Conservation (phyloP, 192 early-diverging fungal genomes). For the Obelidium mucronatum region DNA sequence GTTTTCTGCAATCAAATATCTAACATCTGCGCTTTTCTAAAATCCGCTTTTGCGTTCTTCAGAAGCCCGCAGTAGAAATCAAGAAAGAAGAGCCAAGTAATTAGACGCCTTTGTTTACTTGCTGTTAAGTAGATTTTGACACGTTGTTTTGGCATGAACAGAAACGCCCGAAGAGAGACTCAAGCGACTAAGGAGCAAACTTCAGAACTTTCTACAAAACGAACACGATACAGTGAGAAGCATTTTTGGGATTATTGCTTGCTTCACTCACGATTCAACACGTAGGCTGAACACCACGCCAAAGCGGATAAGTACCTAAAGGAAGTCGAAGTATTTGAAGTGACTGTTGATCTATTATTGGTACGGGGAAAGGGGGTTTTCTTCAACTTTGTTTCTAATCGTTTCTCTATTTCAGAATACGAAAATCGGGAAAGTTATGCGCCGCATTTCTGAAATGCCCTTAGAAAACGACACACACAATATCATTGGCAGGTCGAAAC, state of each 20-base stretch:
- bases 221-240: constrained; percentile 4
- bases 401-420: constrained; percentile 20
- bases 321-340: constrained; percentile 34
- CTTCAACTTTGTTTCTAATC: neutral
- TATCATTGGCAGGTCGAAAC: constrained; percentile 7
- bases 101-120: too few species aligned
- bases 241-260: neutral
- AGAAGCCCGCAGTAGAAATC: too few species aligned
- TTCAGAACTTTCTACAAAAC: constrained; percentile 31
- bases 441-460: constrained; percentile 33
- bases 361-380: constrained; percentile 8
- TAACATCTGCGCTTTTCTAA: too few species aligned
- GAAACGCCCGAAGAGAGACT: constrained; percentile 34
- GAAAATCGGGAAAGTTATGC: constrained; percentile 42
- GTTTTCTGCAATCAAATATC: too few species aligned
- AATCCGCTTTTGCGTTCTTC: too few species aligned
- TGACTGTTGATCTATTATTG: constrained; percentile 19
- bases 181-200: constrained; percentile 31
- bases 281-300: constrained; percentile 3
- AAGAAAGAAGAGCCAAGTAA: too few species aligned
- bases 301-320: constrained; percentile 35
- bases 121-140: too few species aligned
- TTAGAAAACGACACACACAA: constrained; percentile 23
- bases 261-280: neutral
- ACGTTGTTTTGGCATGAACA: too few species aligned